Conservation (phyloP, 2,329 filamentous ascomycete genomes). For the Bretziella fagacearum region DNA sequence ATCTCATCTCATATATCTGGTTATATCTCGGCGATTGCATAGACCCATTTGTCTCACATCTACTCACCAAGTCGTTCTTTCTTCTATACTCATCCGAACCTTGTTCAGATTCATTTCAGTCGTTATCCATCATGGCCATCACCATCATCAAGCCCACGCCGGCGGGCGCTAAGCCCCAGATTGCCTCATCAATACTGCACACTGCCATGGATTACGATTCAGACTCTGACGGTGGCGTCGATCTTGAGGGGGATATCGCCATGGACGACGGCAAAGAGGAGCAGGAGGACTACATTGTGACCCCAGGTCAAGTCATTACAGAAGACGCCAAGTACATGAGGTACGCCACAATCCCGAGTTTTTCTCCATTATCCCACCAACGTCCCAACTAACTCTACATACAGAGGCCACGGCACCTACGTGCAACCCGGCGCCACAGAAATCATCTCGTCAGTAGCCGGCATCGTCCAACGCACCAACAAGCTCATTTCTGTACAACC, state of each 20-base stretch:
- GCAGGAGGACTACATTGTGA: constrained; percentile 46
- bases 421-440: constrained; percentile 42
- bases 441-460: constrained; percentile 81
- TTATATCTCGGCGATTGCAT: neutral
- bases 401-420: constrained; percentile 84
- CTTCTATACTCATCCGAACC: neutral
- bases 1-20: neutral
- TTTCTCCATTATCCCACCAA: no score
- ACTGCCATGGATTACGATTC: constrained; percentile 27
- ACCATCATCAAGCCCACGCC: constrained; percentile 29
- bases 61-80: neutral
- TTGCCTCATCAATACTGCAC: constrained; percentile 15
- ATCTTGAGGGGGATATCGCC: constrained; percentile 28
- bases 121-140: constrained; percentile 27
- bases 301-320: constrained; percentile 77
- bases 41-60: neutral
- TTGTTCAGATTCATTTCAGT: neutral
- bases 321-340: constrained; percentile 95
- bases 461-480: constrained; percentile 83
- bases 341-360: no score
- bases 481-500: constrained; percentile 87
- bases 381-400: constrained; percentile 2
- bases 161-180: constrained; percentile 14
- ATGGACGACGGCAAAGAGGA: constrained; percentile 23
- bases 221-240: constrained; percentile 30